These are phyloP conservation scores for Lomentospora prolificans DNA, from an alignment of 2,329 filamentous ascomycete genomes.

Conservation along the genomic window DNA sequence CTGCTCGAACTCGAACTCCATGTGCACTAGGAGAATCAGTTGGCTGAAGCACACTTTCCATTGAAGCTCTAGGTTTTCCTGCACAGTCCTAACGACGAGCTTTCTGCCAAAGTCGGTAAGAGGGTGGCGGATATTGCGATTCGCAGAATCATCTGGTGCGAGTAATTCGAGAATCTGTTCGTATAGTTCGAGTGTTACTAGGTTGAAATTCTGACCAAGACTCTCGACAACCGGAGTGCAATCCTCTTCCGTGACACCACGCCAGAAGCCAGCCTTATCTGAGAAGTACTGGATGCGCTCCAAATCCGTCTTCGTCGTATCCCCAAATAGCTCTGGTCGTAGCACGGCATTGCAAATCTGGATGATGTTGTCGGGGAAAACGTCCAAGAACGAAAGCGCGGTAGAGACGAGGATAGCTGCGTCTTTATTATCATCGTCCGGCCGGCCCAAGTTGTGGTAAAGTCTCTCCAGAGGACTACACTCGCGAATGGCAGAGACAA, in stretches of 20 bases:
- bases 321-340: conserved; percentile 63
- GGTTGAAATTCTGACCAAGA: conserved; percentile 56
- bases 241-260: conserved; percentile 74
- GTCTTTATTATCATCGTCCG: conserved; percentile 42
- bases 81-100: conserved; percentile 63
- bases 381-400: conserved; percentile 59
- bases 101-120: conserved; percentile 69
- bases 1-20: conserved; percentile 72
- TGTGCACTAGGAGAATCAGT: conserved; percentile 71
- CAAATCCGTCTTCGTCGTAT: conserved; percentile 57
- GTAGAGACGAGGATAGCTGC: conserved; percentile 57
- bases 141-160: conserved; percentile 19
- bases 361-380: conserved; percentile 59
- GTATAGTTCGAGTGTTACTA: conserved; percentile 46
- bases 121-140: conserved; percentile 30
- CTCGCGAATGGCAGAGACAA: conserved; percentile 66
- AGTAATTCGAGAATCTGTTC: conserved; percentile 39
- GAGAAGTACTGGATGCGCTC: conserved; percentile 72
- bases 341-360: conserved; percentile 59
- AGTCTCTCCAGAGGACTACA: conserved; percentile 72
- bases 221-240: conserved; percentile 59
- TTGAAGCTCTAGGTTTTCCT: conserved; percentile 66
- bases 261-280: conserved; percentile 66
- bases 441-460: conserved; percentile 51
- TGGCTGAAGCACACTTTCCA: conserved; percentile 72